phyloP scores from a whole-genome alignment of 2,329 filamentous ascomycete species.

The Helotiales sp. region DNA sequence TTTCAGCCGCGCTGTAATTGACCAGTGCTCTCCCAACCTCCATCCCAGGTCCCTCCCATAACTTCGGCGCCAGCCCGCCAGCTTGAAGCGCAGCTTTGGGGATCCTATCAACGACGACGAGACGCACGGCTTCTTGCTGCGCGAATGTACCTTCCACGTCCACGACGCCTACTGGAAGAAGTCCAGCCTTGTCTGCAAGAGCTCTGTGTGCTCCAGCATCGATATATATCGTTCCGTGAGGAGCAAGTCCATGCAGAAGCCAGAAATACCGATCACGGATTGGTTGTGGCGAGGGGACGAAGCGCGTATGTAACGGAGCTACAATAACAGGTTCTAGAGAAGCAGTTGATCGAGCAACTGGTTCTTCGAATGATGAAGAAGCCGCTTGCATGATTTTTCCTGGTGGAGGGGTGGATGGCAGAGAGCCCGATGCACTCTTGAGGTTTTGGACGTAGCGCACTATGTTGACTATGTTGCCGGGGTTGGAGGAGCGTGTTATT shows the following conservation, averaged over 20 bases:
- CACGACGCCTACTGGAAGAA: conserved; percentile 89
- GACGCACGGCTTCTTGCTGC: conserved; percentile 88
- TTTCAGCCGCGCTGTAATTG: conserved; percentile 89
- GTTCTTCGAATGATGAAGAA: conserved; percentile 31
- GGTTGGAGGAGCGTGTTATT: conserved; percentile 92
- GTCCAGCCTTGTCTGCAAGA: conserved; percentile 79
- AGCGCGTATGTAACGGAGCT: conserved; percentile 85
- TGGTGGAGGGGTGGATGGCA: conserved; percentile 29
- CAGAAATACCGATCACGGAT: conserved; percentile 96
- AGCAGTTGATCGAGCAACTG: conserved; percentile 46
- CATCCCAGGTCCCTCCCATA: conserved; percentile 56
- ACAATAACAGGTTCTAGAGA: conserved; percentile 45
- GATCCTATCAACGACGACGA: conserved; percentile 75
- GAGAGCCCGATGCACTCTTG: conserved; percentile 44
- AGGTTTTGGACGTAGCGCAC: conserved; percentile 77
- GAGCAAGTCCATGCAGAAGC: conserved; percentile 89
- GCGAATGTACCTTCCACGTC: conserved; percentile 87
- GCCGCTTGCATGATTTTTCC: conserved; percentile 27
- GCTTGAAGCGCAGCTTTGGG: background rate
- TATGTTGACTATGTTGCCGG: conserved; percentile 88
- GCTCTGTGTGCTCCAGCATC: conserved; percentile 87
- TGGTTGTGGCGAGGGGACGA: conserved; percentile 81
- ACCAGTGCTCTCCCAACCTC: conserved; percentile 91
- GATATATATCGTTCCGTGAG: conserved; percentile 91
- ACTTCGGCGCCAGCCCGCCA: conserved; percentile 46